A percentile compares a stretch with the other conserved stretches of the same genome.
These are phyloP conservation scores for Digitaria exilis DNA, from an alignment of 202 grass and related monocot genomes.

Conservation along the genomic window DNA sequence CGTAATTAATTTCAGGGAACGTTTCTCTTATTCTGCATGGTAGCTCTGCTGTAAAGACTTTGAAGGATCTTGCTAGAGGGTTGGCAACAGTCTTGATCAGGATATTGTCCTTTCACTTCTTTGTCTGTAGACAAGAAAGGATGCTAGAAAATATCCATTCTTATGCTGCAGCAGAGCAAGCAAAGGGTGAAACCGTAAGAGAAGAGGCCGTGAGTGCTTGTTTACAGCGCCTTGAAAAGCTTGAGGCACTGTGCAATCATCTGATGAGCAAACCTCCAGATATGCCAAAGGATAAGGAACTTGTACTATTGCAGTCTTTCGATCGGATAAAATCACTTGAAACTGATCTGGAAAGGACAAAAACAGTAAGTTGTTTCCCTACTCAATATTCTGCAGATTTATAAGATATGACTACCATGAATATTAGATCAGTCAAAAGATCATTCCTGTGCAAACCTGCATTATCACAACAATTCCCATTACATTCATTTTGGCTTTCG, in stretches of 20 bases:
- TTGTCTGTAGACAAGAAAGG: slow-evolving; percentile 39
- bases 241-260: slow-evolving; percentile 61
- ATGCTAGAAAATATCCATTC: slow-evolving; percentile 32
- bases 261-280: slow-evolving; percentile 63
- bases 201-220: slow-evolving; percentile 42
- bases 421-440: not conserved
- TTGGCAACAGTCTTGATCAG: slow-evolving; percentile 47
- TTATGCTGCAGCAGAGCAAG: slow-evolving; percentile 2
- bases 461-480: not conserved
- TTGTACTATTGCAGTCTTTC: slow-evolving; percentile 50
- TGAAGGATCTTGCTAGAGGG: slow-evolving; percentile 50
- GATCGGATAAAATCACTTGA: slow-evolving; percentile 73
- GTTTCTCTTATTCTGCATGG: slow-evolving; percentile 24
- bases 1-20: slow-evolving; percentile 33
- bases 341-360: slow-evolving; percentile 70
- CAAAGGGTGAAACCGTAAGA: not conserved
- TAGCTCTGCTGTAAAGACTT: slow-evolving; percentile 23
- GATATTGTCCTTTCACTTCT: slow-evolving; percentile 46
- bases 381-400: not conserved
- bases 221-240: slow-evolving; percentile 62
- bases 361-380: slow-evolving; percentile 51
- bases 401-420: not conserved
- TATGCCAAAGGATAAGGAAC: slow-evolving; percentile 74
- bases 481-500: not conserved
- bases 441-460: not conserved